Evolutionary conservation across 768 basidiomycete genomes (phyloP), one percentile per base, ranked within the genome.

Genomic region (Tulasnella sp.): DNA sequence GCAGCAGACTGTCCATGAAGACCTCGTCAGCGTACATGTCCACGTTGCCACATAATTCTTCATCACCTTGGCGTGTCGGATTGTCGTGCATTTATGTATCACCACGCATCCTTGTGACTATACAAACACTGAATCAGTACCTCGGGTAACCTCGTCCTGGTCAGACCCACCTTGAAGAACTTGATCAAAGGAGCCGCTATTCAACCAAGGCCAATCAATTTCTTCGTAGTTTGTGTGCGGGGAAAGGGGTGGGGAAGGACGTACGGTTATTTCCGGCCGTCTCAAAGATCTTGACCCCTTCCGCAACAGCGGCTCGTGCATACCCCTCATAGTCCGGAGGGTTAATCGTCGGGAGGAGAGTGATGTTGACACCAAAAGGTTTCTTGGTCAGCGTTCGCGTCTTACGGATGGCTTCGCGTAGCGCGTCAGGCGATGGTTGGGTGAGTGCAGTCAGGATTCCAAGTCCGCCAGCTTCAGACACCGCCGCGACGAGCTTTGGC

Each of bases 261-360:
- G 62, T 64, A 89, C 88, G 87, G 63, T 84, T 91, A 64, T 86
- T 88, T 5, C 91, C 93, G 2, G 92, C 92, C 0, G 92, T 96
- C 73, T 96, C 92, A 65, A 92, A 88, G 40, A 94, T 82, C 64
- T 68, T 74, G n/a, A 94, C 77, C 6, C 88, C 88, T 66, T 93
- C 91, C 60, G 86, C 87, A 45, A 91, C 79, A 7, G 90, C 84
- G 6, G 75, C 88, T 34, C 82, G 73, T 0, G 86, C 86, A 63
- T 84, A 91, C 11, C 84, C 88, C 51, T 77, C 81, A 65, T 97
- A 94, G 63, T 92, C 88, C 1, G 93, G 93, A 0, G 91, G 90
- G 57, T 81, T 86, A 63, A 96, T 94, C 31, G 78, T 80, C 0
- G 93, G 92, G 21, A 94, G 74, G n/a, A 92, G 69, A n/a, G 64